These are phyloP conservation scores for Ogataea polymorpha DNA, from an alignment of 805 yeast genomes.

Conservation along the genomic window DNA sequence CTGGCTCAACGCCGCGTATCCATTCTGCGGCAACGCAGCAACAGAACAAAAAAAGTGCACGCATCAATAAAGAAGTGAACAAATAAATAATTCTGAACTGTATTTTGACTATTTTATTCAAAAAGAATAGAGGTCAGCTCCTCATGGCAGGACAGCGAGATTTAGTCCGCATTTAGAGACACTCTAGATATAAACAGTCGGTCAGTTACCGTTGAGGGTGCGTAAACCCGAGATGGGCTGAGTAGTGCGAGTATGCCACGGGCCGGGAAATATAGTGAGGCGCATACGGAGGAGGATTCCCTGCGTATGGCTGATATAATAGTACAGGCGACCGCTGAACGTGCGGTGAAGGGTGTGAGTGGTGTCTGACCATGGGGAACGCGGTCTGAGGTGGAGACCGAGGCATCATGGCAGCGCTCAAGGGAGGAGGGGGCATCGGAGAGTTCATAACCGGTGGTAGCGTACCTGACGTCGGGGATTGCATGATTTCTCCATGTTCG, in stretches of 20 bases:
- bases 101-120: background rate
- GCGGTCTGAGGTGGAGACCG: conserved; percentile 4
- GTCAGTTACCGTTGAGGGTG: background rate
- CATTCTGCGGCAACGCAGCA: conserved; percentile 1
- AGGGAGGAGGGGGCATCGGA: conserved; percentile 3
- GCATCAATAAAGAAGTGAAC: background rate
- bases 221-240: background rate
- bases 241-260: conserved; percentile 2
- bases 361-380: conserved; percentile 4
- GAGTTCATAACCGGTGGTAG: background rate
- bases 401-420: conserved; percentile 4
- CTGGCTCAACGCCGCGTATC: conserved; percentile 38
- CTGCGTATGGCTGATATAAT: conserved; percentile 5
- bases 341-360: conserved; percentile 6
- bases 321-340: background rate
- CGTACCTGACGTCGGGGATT: conserved; percentile 5
- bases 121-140: background rate
- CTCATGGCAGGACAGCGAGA: background rate
- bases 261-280: conserved; percentile 10
- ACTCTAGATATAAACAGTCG: background rate
- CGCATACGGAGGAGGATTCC: conserved; percentile 5
- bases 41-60: conserved; percentile 1
- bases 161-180: background rate
- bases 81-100: background rate
- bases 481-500: conserved; percentile 12